phyloP scores from a whole-genome alignment of 805 yeast genomes.

The Pichia occidentalis region DNA sequence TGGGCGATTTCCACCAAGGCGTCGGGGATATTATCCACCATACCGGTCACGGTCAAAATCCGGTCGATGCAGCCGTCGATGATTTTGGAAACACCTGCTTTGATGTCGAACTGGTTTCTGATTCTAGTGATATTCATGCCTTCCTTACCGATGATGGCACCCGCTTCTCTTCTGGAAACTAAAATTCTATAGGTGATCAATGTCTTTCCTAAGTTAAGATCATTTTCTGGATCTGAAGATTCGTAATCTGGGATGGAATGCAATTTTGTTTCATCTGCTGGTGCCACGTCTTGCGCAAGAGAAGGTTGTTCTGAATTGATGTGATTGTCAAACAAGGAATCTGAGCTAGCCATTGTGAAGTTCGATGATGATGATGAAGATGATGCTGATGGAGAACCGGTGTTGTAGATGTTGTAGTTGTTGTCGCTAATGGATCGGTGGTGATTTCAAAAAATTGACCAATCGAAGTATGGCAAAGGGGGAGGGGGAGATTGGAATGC shows the following conservation, averaged over 20 bases:
- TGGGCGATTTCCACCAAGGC: constrained; percentile 68
- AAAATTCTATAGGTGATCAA: constrained; percentile 46
- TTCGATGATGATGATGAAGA: background rate
- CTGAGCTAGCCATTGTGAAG: constrained; percentile 21
- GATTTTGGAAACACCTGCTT: constrained; percentile 81
- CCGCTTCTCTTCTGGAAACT: constrained; percentile 81
- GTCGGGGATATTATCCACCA: constrained; percentile 57
- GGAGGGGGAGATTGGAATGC: background rate
- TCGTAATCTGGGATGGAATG: too few relatives aligned
- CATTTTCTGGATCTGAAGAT: too few relatives aligned
- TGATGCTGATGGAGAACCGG: background rate
- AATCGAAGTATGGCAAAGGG: background rate
- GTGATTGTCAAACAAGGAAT: constrained; percentile 29
- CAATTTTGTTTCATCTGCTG: too few relatives aligned
- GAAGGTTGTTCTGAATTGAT: constrained; percentile 20
- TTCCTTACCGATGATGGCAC: constrained; percentile 80
- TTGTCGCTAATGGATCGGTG: too few relatives aligned
- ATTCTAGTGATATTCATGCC: constrained; percentile 74
- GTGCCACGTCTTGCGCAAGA: constrained; percentile 1
- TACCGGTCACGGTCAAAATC: constrained; percentile 72
- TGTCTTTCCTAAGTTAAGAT: constrained; percentile 24
- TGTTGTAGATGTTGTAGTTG: background rate
- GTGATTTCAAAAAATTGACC: too few relatives aligned
- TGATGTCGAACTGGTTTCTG: constrained; percentile 68
- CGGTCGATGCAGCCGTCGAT: constrained; percentile 78